Percentiles rank a stretch among this genome's conserved stretches.
Evolutionary conservation across 495 filamentous ascomycete species (phyloP).

Genomic region (Chaetomium fimeti): DNA sequence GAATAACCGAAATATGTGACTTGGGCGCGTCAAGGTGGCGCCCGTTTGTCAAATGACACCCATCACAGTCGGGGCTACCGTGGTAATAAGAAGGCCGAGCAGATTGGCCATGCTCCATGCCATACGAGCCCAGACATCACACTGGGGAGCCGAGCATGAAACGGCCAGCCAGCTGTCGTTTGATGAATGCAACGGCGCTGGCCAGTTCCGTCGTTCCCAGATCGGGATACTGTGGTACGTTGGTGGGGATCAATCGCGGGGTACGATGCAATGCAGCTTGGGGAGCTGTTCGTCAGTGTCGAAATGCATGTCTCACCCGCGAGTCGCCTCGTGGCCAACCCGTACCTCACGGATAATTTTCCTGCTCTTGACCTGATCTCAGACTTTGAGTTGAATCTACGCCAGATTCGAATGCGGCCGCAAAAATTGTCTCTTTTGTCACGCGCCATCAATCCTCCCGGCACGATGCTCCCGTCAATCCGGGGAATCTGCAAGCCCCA

Average conservation of each 20-base stretch:
- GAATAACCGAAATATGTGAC: neutral
- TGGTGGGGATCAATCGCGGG: neutral
- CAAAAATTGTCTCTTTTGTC: neutral
- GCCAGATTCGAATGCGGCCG: neutral
- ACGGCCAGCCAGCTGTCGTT: slow-evolving; percentile 4
- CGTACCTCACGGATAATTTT: neutral
- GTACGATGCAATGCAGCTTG: neutral
- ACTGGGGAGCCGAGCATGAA: neutral
- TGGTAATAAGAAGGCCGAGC: neutral
- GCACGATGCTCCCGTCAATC: neutral
- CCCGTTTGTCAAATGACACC: neutral
- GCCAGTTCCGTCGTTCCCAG: slow-evolving; percentile 13
- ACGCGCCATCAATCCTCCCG: neutral
- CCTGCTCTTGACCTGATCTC: neutral
- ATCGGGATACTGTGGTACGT: slow-evolving; percentile 11
- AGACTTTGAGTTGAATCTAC: neutral
- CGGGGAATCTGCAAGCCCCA: neutral
- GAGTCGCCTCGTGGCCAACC: neutral
- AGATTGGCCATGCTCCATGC: neutral
- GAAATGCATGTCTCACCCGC: neutral
- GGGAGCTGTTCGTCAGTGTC: neutral
- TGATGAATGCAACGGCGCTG: slow-evolving; percentile 15
- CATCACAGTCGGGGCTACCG: neutral
- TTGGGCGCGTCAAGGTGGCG: neutral
- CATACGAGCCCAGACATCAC: neutral